These are phyloP conservation scores for Crithidia fasciculata DNA, from an alignment of 208 protist genomes.

Conservation along the genomic window DNA sequence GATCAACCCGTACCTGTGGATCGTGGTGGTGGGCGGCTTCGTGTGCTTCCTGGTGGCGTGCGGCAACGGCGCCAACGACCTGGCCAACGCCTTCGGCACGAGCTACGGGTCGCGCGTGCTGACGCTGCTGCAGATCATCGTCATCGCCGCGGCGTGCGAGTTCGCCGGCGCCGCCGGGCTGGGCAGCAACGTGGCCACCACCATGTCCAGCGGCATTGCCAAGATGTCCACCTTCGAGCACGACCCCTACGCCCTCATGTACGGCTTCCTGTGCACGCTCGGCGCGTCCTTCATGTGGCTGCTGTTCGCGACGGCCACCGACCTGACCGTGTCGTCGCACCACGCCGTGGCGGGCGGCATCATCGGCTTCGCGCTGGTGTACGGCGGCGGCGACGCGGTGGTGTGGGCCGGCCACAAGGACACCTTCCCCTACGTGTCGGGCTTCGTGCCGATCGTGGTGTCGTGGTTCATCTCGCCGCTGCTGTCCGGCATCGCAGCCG, in stretches of 20 bases:
- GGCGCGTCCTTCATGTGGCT: conserved; percentile 58
- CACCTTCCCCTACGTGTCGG: conserved; percentile 57
- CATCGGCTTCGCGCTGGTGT: conserved; percentile 76
- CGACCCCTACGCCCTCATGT: conserved; percentile 77
- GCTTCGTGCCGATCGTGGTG: conserved; percentile 59
- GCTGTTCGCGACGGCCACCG: conserved; percentile 45
- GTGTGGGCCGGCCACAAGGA: conserved; percentile 52
- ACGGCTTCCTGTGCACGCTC: conserved; percentile 70
- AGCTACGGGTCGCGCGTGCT: conserved; percentile 75
- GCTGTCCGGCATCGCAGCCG: conserved; percentile 43
- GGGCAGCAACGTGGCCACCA: conserved; percentile 61
- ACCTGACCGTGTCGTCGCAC: conserved; percentile 64
- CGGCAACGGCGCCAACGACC: conserved; percentile 88
- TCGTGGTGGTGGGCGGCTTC: conserved; percentile 70
- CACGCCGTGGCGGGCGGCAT: conserved; percentile 72
- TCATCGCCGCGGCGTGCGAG: conserved; percentile 75
- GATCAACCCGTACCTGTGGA: conserved; percentile 71
- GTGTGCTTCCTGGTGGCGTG: conserved; percentile 72
- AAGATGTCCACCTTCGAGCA: conserved; percentile 44
- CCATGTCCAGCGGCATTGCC: conserved; percentile 72
- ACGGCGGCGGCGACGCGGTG: conserved; percentile 51
- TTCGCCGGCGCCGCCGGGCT: conserved; percentile 70
- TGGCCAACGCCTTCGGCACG: conserved; percentile 91
- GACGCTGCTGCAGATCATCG: conserved; percentile 70
- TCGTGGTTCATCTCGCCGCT: conserved; percentile 74